A percentile compares a stretch with the other conserved stretches of the same genome.
Conservation (phyloP, 441 rosid species). For the Pelargonium australe region DNA sequence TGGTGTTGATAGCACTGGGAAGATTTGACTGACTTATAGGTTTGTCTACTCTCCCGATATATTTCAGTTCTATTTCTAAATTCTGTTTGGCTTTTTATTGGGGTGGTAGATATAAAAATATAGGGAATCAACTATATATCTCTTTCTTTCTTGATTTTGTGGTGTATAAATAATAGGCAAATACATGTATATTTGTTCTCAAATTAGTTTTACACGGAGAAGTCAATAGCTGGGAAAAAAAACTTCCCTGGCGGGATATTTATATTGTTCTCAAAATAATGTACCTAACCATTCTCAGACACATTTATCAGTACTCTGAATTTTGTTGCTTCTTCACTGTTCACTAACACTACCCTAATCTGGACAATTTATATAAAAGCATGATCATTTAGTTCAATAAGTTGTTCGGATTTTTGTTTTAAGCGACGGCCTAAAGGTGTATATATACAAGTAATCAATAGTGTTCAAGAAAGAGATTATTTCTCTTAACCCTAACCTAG, state of each 20-base stretch:
- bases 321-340: no score
- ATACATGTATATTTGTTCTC: background rate
- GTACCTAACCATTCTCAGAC: no score
- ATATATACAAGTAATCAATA: no score
- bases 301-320: no score
- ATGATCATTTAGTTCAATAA: no score
- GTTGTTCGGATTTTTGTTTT: no score
- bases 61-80: background rate
- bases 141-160: background rate
- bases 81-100: background rate
- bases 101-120: background rate
- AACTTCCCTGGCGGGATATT: background rate
- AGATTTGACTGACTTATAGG: background rate
- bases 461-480: no score
- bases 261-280: no score
- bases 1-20: background rate
- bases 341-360: no score
- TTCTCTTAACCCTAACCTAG: no score
- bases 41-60: background rate
- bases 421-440: no score
- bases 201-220: background rate
- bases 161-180: background rate
- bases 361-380: no score
- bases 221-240: background rate
- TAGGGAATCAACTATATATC: background rate